These are phyloP conservation scores for Exutisphaerella laricina DNA, from an alignment of 2,329 filamentous ascomycete genomes.

Conservation along the genomic window DNA sequence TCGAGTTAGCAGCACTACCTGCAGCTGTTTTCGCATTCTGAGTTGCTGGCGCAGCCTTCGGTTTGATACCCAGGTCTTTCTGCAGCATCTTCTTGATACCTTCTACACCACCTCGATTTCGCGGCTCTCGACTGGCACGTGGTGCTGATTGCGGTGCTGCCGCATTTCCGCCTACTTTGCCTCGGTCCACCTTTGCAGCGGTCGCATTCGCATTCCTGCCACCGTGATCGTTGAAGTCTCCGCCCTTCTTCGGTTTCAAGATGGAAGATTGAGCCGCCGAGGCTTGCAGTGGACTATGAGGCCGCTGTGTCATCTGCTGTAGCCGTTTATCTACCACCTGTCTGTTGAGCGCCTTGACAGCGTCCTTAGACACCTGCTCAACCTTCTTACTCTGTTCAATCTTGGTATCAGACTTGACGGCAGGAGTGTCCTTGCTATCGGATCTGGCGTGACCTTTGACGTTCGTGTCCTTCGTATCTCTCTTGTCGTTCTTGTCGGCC, in stretches of 20 bases:
- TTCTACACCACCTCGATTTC: constrained; percentile 29
- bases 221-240: constrained; percentile 9
- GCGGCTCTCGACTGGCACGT: constrained; percentile 18
- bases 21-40: constrained; percentile 10
- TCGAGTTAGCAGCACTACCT: constrained; percentile 9
- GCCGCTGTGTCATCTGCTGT: constrained; percentile 20
- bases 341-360: constrained; percentile 54
- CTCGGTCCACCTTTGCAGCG: constrained; percentile 18
- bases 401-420: constrained; percentile 14
- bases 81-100: constrained; percentile 51
- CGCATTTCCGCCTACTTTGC: constrained; percentile 31
- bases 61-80: constrained; percentile 54
- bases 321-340: constrained; percentile 29
- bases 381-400: constrained; percentile 13
- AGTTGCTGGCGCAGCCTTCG: constrained; percentile 28
- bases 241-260: constrained; percentile 25
- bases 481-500: constrained; percentile 32
- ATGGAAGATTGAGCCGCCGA: constrained; percentile 32
- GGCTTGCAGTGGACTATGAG: constrained; percentile 17
- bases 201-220: constrained; percentile 34
- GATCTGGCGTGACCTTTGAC: constrained; percentile 30
- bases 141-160: constrained; percentile 43
- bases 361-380: constrained; percentile 42
- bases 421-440: constrained; percentile 31
- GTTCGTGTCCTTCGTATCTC: too few species aligned